Evolutionary conservation across 192 early-diverging fungal genomes (phyloP), one percentile per base, ranked within the genome.

Genomic region (Haplosporangium gracile): DNA sequence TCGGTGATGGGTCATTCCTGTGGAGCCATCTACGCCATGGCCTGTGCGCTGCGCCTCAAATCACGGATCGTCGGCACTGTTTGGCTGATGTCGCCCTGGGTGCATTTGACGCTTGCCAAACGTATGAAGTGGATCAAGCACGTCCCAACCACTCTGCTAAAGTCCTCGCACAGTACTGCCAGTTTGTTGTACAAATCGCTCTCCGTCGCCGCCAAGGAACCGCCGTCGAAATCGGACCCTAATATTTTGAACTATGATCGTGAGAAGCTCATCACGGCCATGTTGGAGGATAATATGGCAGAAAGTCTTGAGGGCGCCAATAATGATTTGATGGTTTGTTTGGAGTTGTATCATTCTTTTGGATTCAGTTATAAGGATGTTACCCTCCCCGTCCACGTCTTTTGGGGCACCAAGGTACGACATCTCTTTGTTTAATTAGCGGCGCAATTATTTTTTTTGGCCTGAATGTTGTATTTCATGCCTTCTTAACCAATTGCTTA

Each of bases 331-430:
- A 78, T 89, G 75, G 85, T 89, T 5, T 89, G 88, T 73, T 70
- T 89, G 60, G 88, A 89, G 55, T 71, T 85, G 11, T 80, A 85
- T 39, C 81, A 85, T 75, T 77, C 88, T 1, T 89, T 89, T 68
- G 88, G 88, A 1, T 89, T 89, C 68, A 87, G 81, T 36, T 89
- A 89, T 68, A 83, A 82, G 42, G 88, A 89, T 83, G 88, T 89
- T 18, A 85, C 78, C 24, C 78, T 83, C 4, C 84, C 88, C 0
- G 88, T 89, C 5, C 88, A 89, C 75, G 84, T 89, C 22, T 89
- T 89, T 75, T 86, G 85, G 81, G 88, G 88, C n/a, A 89, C 88
- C 13, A 89, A 87, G 84, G 84, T 86, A 81, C 7, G 39, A 60
- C 22, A 4, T 16, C 32, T 26, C 29, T 65, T 26, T 24, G 55